These are phyloP conservation scores for Neopestalotiopsis clavispora DNA, from an alignment of 2,329 filamentous ascomycete species.

Conservation along the genomic window DNA sequence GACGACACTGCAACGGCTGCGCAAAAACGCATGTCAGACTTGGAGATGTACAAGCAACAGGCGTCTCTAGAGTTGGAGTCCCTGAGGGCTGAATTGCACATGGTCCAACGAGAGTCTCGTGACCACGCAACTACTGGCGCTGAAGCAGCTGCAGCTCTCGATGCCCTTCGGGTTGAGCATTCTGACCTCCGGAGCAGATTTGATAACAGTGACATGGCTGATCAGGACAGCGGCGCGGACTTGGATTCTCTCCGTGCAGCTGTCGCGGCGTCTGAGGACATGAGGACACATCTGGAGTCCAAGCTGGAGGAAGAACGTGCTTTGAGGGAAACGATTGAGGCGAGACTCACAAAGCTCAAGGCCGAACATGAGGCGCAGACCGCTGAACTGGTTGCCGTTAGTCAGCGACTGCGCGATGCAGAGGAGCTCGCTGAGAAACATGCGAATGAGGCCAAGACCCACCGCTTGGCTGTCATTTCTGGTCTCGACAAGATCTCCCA, in stretches of 20 bases:
- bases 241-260: slow-evolving; percentile 79
- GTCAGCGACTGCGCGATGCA: slow-evolving; percentile 78
- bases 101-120: slow-evolving; percentile 75
- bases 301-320: slow-evolving; percentile 83
- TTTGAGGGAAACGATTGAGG: slow-evolving; percentile 76
- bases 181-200: slow-evolving; percentile 74
- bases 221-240: slow-evolving; percentile 72
- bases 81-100: slow-evolving; percentile 83
- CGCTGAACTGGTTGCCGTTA: slow-evolving; percentile 75
- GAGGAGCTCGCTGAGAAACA: slow-evolving; percentile 89
- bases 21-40: slow-evolving; percentile 80
- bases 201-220: slow-evolving; percentile 67
- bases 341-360: slow-evolving; percentile 76
- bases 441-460: slow-evolving; percentile 83
- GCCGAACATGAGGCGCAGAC: slow-evolving; percentile 82
- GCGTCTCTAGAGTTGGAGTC: slow-evolving; percentile 85
- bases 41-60: slow-evolving; percentile 84
- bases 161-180: slow-evolving; percentile 85
- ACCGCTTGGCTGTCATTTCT: slow-evolving; percentile 80
- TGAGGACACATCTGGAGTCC: slow-evolving; percentile 75
- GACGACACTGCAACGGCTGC: slow-evolving; percentile 87
- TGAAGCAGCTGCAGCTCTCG: slow-evolving; percentile 75
- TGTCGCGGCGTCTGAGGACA: slow-evolving; percentile 78
- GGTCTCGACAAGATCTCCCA: slow-evolving; percentile 78
- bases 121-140: slow-evolving; percentile 80